phyloP scores from a whole-genome alignment of 1,284 basidiomycete genomes.

The Coniferiporia sulphurascens region DNA sequence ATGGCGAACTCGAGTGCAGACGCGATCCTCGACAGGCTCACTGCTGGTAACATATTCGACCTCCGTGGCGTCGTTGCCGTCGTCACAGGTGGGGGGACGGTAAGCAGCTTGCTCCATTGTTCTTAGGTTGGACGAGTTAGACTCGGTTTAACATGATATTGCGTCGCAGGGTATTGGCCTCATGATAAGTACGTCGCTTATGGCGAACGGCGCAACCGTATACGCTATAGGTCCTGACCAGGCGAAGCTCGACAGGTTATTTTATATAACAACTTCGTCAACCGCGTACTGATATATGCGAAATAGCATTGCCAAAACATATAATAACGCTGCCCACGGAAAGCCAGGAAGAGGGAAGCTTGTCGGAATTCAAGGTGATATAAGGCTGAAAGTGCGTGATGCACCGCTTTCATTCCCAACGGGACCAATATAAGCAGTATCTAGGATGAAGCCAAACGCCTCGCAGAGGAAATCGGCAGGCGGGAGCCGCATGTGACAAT shows the following conservation, averaged over 20 bases:
- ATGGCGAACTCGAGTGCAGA: constrained; percentile 27
- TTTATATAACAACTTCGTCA: neutral
- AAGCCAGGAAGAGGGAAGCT: constrained; percentile 33
- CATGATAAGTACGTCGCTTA: constrained; percentile 42
- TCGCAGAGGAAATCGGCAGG: constrained; percentile 38
- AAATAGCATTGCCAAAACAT: constrained; percentile 31
- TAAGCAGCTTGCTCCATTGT: constrained; percentile 23
- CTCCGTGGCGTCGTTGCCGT: constrained; percentile 42
- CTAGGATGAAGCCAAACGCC: constrained; percentile 41
- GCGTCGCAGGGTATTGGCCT: constrained; percentile 40
- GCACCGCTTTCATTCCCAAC: neutral
- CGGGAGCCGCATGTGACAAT: constrained; percentile 41
- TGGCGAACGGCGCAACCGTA: constrained; percentile 47
- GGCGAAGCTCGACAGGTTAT: constrained; percentile 36
- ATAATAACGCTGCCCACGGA: constrained; percentile 36
- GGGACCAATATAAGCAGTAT: neutral
- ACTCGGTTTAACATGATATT: neutral
- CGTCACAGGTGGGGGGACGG: constrained; percentile 44
- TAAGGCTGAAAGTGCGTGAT: constrained; percentile 38
- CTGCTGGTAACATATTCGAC: constrained; percentile 39
- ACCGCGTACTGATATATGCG: neutral
- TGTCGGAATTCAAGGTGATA: constrained; percentile 40
- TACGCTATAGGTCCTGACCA: constrained; percentile 45
- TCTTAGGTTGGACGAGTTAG: neutral
- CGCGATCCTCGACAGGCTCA: constrained; percentile 30